Percentiles rank a stretch among this genome's conserved stretches.
phyloP scores from a whole-genome alignment of 805 yeast species.

The Cyberlindnera samutprakarnensis region DNA sequence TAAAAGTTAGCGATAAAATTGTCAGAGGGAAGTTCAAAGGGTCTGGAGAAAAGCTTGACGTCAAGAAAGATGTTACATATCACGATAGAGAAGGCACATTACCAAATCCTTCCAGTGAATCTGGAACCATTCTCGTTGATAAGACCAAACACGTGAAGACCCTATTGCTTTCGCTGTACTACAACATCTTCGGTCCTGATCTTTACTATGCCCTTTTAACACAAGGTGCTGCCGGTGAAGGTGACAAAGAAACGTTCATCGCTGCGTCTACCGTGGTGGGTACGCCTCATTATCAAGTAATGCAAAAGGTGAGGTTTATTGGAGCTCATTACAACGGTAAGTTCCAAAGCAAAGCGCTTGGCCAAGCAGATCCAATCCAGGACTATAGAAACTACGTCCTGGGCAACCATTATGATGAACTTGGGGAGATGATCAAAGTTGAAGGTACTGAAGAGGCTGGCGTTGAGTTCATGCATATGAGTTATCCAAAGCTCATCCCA shows the following conservation, averaged over 20 bases:
- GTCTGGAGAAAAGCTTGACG: conserved; percentile 4
- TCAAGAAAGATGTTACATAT: conserved; percentile 27
- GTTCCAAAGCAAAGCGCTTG: conserved; percentile 33
- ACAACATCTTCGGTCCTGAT: conserved; percentile 53
- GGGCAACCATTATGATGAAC: conserved; percentile 14
- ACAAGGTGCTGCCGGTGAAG: conserved; percentile 70
- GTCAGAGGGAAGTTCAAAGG: conserved; percentile 27
- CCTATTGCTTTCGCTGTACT: conserved; percentile 45
- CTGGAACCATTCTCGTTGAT: conserved; percentile 54
- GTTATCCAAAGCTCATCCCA: conserved; percentile 46
- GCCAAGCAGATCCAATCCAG: conserved; percentile 32
- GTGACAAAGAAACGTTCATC: conserved; percentile 63
- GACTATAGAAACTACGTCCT: conserved; percentile 21
- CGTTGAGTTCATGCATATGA: conserved; percentile 46
- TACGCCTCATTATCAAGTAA: conserved; percentile 40
- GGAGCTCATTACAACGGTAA: conserved; percentile 23
- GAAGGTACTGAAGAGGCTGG: conserved; percentile 12
- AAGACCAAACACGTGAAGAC: conserved; percentile 47
- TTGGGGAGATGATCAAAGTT: conserved; percentile 10
- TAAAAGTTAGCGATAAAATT: conserved; percentile 28
- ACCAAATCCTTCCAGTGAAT: conserved; percentile 59
- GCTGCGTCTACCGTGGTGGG: conserved; percentile 49
- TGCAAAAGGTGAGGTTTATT: conserved; percentile 26
- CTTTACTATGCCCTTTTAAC: conserved; percentile 54
- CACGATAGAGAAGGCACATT: conserved; percentile 52